These are phyloP conservation scores for Patellaria atrata DNA, from an alignment of 495 filamentous ascomycete genomes.

Conservation along the genomic window DNA sequence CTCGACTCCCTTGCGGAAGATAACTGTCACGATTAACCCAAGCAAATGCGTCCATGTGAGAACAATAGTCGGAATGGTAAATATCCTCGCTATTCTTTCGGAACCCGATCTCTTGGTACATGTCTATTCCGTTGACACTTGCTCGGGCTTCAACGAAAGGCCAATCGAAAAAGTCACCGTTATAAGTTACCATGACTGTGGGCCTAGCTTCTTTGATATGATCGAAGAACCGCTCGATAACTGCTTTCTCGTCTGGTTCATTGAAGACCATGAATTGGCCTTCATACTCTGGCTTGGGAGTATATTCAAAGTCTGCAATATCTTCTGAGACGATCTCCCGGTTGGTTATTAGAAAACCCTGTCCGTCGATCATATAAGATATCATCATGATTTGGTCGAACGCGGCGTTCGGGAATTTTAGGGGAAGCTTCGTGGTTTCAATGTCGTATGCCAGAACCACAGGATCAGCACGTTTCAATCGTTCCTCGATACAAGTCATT, in stretches of 20 bases:
- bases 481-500: conserved; percentile 74
- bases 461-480: conserved; percentile 76
- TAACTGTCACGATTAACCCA: conserved; percentile 99
- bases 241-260: conserved; percentile 77
- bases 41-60: conserved; percentile 97
- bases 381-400: conserved; percentile 99
- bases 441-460: conserved; percentile 98
- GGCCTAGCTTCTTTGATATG: conserved; percentile 91
- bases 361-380: conserved; percentile 99
- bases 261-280: conserved; percentile 97
- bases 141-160: conserved; percentile 92
- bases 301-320: conserved; percentile 96
- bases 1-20: conserved; percentile 90
- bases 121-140: conserved; percentile 90
- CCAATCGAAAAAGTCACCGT: conserved; percentile 99
- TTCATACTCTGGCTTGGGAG: conserved; percentile 87
- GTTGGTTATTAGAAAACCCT: conserved; percentile 96
- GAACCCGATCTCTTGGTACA: conserved; percentile 98
- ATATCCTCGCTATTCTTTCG: conserved; percentile 88
- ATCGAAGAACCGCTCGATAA: conserved; percentile 85
- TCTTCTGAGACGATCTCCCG: conserved; percentile 96
- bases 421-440: conserved; percentile 87
- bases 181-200: conserved; percentile 96
- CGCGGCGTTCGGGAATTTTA: conserved; percentile 94
- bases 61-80: conserved; percentile 87